Evolutionary conservation across 805 yeast species (phyloP).

Genomic region (Candida multigemmis): DNA sequence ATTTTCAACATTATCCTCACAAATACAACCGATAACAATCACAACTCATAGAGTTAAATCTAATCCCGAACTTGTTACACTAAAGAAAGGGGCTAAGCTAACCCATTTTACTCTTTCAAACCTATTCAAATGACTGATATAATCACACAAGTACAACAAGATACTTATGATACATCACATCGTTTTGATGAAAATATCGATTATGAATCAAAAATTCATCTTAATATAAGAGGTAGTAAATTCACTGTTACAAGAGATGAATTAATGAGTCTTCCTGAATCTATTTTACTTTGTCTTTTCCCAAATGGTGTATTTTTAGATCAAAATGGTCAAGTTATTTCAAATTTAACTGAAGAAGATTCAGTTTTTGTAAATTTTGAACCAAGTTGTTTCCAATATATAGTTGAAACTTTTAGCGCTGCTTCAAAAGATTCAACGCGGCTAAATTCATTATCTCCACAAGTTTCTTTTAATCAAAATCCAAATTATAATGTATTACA

Average conservation of each 20-base stretch:
- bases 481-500: conserved; percentile 51
- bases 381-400: conserved; percentile 79
- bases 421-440: conserved; percentile 52
- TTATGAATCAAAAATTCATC: conserved; percentile 58
- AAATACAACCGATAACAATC: too few species aligned
- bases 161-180: conserved; percentile 9
- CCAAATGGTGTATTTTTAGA: conserved; percentile 88
- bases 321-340: conserved; percentile 64
- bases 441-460: conserved; percentile 24
- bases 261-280: conserved; percentile 86
- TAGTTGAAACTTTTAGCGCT: conserved; percentile 58
- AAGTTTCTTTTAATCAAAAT: conserved; percentile 9
- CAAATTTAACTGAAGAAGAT: conserved; percentile 72
- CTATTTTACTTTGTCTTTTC: conserved; percentile 74
- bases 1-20: too few species aligned
- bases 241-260: conserved; percentile 82
- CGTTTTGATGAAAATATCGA: conserved; percentile 29
- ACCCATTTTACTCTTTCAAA: too few species aligned
- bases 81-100: too few species aligned
- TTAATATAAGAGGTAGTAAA: conserved; percentile 66
- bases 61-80: too few species aligned
- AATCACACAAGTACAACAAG: conserved; percentile 65
- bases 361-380: conserved; percentile 78
- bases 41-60: too few species aligned
- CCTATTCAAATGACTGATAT: conserved; percentile 32